Base-by-base conservation (phyloP, 139 green algal species). In the Mesostigma viride region DNA sequence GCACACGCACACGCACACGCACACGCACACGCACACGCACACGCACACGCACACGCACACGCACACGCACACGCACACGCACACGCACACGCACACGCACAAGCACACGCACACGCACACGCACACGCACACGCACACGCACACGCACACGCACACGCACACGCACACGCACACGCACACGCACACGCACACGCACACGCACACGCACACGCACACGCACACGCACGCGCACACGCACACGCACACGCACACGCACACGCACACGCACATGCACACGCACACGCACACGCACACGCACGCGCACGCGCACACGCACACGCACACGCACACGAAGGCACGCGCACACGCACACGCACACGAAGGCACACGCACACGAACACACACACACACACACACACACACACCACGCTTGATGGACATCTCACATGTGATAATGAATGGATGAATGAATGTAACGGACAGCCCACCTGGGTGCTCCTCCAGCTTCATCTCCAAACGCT, bases 401-500 rank as follows among this genome's bases (percentile, higher is more conserved):
- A n/a, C n/a, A n/a, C n/a, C n/a, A n/a, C n/a, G n/a, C n/a, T n/a
- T n/a, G n/a, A 11, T 14, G 40, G 8, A 48, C 40, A n/a, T n/a
- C n/a, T n/a, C n/a, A n/a, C n/a, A n/a, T n/a, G n/a, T n/a, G n/a
- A n/a, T n/a, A n/a, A n/a, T n/a, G n/a, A n/a, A n/a, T n/a, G n/a
- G n/a, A n/a, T n/a, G n/a, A n/a, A n/a, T n/a, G n/a, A n/a, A n/a
- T n/a, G n/a, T n/a, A n/a, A n/a, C n/a, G n/a, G n/a, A 31, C 11
- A 17, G 14, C 40, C 17, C 40, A 87, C 85, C 88, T 63, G 86
- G 80, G 74, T 96, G 84, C 59, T 89, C 81, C 68, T 96, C 88
- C 51, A 95, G 77, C 66, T 91, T 87, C 31, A 56, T 73, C 65
- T 96, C 90, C 36, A 96, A 69, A 17, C 89, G 69, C 64, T 96